Percentiles rank a stretch among this genome's conserved stretches.
Evolutionary conservation across 2,329 filamentous ascomycete species (phyloP).

Genomic region (Blastomyces percursus): DNA sequence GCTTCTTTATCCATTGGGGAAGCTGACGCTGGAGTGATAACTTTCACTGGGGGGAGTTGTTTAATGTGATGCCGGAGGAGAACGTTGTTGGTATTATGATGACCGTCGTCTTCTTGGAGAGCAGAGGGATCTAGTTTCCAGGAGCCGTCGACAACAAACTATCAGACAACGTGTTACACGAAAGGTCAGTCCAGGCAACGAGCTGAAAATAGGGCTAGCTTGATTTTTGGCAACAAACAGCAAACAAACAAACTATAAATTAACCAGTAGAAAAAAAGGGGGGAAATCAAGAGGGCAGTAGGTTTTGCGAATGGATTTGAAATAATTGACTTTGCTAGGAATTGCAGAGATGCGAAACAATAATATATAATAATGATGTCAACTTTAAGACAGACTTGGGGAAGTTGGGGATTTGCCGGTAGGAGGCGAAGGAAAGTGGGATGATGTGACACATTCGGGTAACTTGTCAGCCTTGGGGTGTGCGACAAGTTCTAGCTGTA

Average conservation of each 20-base stretch:
- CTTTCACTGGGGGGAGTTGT: constrained; percentile 10
- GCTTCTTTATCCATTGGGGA: constrained; percentile 7
- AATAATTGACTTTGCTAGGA: not conserved
- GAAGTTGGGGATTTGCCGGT: not conserved
- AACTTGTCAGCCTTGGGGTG: not conserved
- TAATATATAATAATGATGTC: not conserved
- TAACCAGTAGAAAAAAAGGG: not conserved
- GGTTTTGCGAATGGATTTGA: not conserved
- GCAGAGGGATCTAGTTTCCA: constrained; percentile 78
- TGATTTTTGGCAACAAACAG: not conserved
- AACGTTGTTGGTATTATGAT: constrained; percentile 88
- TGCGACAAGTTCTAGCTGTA: not conserved
- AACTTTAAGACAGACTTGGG: not conserved
- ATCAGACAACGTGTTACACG: constrained; percentile 9
- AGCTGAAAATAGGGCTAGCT: not conserved
- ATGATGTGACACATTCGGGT: not conserved
- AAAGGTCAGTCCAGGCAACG: constrained; percentile 2
- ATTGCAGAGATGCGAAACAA: not conserved
- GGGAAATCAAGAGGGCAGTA: not conserved
- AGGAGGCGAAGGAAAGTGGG: not conserved
- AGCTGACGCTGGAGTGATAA: constrained; percentile 5
- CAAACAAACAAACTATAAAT: not conserved
- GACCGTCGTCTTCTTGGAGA: constrained; percentile 69
- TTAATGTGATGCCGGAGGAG: constrained; percentile 63
- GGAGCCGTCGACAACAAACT: constrained; percentile 92